phyloP scores from a whole-genome alignment of 1,139 yeast genomes.

The Meyerozyma sp. region DNA sequence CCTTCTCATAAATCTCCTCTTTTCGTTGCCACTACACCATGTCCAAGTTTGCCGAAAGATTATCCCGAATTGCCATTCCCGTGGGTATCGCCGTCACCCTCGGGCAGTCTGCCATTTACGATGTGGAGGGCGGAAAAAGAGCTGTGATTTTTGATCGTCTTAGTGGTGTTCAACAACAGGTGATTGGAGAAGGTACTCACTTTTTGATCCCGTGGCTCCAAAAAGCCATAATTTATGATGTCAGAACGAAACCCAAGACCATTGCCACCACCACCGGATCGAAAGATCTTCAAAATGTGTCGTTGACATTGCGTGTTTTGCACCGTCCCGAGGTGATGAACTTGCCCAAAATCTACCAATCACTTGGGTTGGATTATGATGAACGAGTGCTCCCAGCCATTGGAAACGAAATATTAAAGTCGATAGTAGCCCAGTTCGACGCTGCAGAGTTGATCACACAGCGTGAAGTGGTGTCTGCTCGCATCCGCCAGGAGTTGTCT shows the following conservation, averaged over 20 bases:
- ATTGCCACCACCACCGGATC: constrained; percentile 96
- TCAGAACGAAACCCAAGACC: constrained; percentile 85
- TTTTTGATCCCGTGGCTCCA: constrained; percentile 96
- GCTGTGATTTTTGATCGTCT: constrained; percentile 94
- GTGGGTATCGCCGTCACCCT: constrained; percentile 62
- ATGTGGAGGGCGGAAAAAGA: constrained; percentile 92
- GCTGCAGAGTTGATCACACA: constrained; percentile 97
- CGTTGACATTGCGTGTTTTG: constrained; percentile 85
- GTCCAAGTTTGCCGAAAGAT: constrained; percentile 37
- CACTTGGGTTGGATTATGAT: constrained; percentile 90
- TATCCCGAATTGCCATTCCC: constrained; percentile 58
- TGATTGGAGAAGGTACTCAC: constrained; percentile 95
- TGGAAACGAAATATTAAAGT: constrained; percentile 91
- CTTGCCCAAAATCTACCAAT: constrained; percentile 84
- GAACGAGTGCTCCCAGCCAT: constrained; percentile 96
- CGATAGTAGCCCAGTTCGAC: constrained; percentile 96
- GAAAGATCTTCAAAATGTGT: constrained; percentile 93
- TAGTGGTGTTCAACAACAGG: constrained; percentile 79
- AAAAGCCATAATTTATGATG: constrained; percentile 83
- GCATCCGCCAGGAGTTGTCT: constrained; percentile 83
- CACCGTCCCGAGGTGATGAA: constrained; percentile 88
- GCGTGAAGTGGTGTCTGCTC: constrained; percentile 89
- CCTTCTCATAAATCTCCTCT: not conserved
- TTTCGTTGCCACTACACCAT: constrained; percentile 10
- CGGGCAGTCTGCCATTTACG: constrained; percentile 75